Conservation (phyloP, 2,329 filamentous ascomycete species). For the Aspergillus japonicus region DNA sequence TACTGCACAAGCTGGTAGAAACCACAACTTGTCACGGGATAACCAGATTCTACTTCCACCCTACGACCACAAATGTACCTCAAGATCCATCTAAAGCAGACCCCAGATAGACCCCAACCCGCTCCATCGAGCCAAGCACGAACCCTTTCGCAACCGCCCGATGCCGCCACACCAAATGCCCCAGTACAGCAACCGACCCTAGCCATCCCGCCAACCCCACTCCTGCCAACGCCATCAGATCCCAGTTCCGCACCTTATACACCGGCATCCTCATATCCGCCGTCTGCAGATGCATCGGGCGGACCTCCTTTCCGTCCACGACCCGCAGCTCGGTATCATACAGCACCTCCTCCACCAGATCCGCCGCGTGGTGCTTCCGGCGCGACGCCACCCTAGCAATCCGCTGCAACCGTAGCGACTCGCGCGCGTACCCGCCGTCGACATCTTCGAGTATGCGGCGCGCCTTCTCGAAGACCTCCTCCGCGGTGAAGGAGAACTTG, state of each 20-base stretch:
- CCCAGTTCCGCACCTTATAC: background rate
- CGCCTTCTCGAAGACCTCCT: slow-evolving; percentile 32
- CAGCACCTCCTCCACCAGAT: slow-evolving; percentile 42
- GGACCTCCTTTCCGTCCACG: slow-evolving; percentile 15
- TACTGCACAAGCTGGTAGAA: too few species aligned
- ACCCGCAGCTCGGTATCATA: slow-evolving; percentile 33
- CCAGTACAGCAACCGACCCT: background rate
- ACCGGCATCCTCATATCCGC: slow-evolving; percentile 31
- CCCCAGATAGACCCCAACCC: too few species aligned
- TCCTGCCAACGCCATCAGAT: background rate
- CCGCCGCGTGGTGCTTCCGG: slow-evolving; percentile 36
- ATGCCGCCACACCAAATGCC: background rate
- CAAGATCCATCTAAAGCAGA: too few species aligned
- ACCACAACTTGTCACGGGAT: too few species aligned
- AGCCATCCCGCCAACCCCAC: background rate
- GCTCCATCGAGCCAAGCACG: background rate
- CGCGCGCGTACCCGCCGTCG: slow-evolving; percentile 31
- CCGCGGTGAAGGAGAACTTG: slow-evolving; percentile 38
- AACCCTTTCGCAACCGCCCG: background rate
- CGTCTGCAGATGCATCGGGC: slow-evolving; percentile 47
- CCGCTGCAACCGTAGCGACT: slow-evolving; percentile 39
- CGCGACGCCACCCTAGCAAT: slow-evolving; percentile 41
- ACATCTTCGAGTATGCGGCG: slow-evolving; percentile 29
- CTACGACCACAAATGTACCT: too few species aligned
- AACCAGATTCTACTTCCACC: too few species aligned